These are phyloP conservation scores for Microsporum audouinii DNA, from an alignment of 2,329 filamentous ascomycete genomes.

Conservation along the genomic window DNA sequence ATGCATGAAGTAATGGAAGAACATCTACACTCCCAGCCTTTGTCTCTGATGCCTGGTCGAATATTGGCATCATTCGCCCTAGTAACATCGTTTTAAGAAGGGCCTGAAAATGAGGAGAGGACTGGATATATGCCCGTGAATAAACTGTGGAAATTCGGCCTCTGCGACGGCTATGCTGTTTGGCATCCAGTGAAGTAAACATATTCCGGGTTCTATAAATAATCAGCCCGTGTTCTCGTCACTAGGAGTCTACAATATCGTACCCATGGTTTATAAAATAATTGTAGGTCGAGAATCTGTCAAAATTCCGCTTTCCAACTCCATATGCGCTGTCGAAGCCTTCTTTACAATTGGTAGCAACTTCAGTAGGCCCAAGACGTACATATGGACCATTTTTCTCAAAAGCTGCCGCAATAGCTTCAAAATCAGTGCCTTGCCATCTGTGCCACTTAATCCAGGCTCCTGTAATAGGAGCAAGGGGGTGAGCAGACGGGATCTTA, in stretches of 20 bases:
- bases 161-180: neutral
- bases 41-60: neutral
- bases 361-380: constrained; percentile 8
- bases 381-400: constrained; percentile 8
- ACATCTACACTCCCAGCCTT: neutral
- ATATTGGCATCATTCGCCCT: neutral
- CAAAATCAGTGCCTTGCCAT: constrained; percentile 7
- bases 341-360: constrained; percentile 9
- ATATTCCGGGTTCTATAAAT: neutral
- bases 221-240: neutral
- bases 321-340: constrained; percentile 8
- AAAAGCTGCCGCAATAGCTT: constrained; percentile 5
- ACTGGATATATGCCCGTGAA: neutral
- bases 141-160: neutral
- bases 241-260: neutral
- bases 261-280: constrained; percentile 9
- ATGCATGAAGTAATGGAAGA: neutral
- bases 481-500: constrained; percentile 7
- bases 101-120: neutral
- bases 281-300: constrained; percentile 48
- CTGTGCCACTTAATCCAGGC: constrained; percentile 11
- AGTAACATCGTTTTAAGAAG: neutral
- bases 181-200: neutral
- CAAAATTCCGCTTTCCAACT: constrained; percentile 47
- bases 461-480: constrained; percentile 8